These are phyloP conservation scores for Cladosporium sp. DNA, from an alignment of 2,329 filamentous ascomycete genomes.

Conservation along the genomic window DNA sequence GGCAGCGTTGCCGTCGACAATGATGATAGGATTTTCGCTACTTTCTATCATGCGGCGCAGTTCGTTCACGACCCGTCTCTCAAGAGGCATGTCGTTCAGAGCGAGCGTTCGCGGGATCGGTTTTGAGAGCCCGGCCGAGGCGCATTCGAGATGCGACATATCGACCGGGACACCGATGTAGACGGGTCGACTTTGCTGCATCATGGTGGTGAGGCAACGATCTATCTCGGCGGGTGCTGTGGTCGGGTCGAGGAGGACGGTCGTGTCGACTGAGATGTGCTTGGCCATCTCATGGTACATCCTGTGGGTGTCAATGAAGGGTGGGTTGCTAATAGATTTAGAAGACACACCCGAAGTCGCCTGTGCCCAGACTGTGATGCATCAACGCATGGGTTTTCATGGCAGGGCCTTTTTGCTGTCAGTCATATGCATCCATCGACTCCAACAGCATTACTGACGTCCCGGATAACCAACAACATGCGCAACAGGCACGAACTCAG, in stretches of 20 bases:
- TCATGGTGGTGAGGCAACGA: conserved; percentile 22
- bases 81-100: conserved; percentile 4
- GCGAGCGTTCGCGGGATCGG: conserved; percentile 12
- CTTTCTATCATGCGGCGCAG: conserved; percentile 11
- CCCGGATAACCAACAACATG: conserved; percentile 55
- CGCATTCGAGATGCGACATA: conserved; percentile 16
- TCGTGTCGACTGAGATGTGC: conserved; percentile 24
- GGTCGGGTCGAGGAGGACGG: conserved; percentile 19
- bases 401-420: conserved; percentile 15
- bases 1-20: conserved; percentile 22
- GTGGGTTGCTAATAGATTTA: too few species aligned
- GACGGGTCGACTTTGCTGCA: conserved; percentile 22
- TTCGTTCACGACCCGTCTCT: conserved; percentile 12
- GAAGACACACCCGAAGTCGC: conserved; percentile 18
- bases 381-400: conserved; percentile 20
- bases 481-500: conserved; percentile 65
- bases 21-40: conserved; percentile 17
- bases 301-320: not conserved
- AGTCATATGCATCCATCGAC: too few species aligned
- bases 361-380: conserved; percentile 27
- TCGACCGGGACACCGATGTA: conserved; percentile 27
- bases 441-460: not conserved
- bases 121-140: conserved; percentile 12
- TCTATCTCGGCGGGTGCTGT: conserved; percentile 28
- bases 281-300: conserved; percentile 26